Evolutionary conservation across 2,329 filamentous ascomycete genomes (phyloP).

Genomic region (Aureobasidium sp.): DNA sequence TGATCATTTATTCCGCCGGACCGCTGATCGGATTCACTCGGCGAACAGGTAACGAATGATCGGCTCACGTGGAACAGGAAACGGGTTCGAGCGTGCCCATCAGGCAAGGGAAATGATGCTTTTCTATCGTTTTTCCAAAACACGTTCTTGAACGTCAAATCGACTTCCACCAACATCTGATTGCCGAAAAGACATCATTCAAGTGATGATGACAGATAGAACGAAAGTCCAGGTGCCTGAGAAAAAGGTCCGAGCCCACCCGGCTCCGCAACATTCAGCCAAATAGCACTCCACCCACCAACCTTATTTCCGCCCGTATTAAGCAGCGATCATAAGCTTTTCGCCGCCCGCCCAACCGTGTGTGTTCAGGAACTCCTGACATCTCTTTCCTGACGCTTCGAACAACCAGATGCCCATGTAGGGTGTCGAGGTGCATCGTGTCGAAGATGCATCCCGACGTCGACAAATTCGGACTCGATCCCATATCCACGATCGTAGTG

Average conservation of each 20-base stretch:
- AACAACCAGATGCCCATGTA: not conserved
- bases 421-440: not conserved
- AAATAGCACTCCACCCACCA: not conserved
- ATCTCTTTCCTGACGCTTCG: not conserved
- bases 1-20: no score
- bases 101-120: not conserved
- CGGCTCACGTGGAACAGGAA: not conserved
- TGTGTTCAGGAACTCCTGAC: not conserved
- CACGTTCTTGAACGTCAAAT: no score
- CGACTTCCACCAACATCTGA: no score
- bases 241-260: not conserved
- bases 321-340: slow-evolving; percentile 5
- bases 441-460: slow-evolving; percentile 15
- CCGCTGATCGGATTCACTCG: not conserved
- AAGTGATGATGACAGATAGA: not conserved
- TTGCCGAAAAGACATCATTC: not conserved
- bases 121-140: not conserved
- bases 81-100: not conserved
- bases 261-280: not conserved
- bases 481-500: not conserved
- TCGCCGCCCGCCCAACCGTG: not conserved
- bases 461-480: slow-evolving; percentile 4
- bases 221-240: not conserved
- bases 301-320: not conserved
- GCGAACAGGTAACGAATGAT: not conserved